Evolutionary conservation across 495 filamentous ascomycete species (phyloP).

Genomic region (Neurospora sp.): DNA sequence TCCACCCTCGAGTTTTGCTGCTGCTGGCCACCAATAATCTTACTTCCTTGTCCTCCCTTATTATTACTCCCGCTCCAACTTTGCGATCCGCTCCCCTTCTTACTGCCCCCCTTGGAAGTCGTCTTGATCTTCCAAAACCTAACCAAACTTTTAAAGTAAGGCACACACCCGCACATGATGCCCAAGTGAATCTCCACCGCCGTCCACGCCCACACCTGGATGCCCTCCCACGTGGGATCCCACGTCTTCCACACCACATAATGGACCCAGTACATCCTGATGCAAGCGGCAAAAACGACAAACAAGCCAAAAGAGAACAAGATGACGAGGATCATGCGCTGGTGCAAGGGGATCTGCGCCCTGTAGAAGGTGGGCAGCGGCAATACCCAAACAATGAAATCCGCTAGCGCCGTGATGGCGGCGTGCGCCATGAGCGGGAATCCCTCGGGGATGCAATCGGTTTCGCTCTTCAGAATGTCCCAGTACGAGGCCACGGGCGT

Average conservation of each 20-base stretch:
- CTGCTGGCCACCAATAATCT: background rate
- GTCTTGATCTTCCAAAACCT: conserved; percentile 1
- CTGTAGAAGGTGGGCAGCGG: conserved; percentile 27
- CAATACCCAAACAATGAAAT: conserved; percentile 33
- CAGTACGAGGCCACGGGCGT: conserved; percentile 26
- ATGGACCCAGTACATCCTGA: conserved; percentile 19
- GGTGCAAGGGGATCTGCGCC: conserved; percentile 13
- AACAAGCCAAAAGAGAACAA: conserved; percentile 16
- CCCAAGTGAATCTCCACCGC: conserved; percentile 33
- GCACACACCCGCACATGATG: conserved; percentile 31
- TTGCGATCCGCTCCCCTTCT: background rate
- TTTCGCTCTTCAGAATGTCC: conserved; percentile 6
- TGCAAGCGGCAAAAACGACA: conserved; percentile 13
- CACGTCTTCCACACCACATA: conserved; percentile 18
- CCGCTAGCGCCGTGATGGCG: conserved; percentile 23
- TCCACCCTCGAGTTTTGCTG: background rate
- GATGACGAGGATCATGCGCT: conserved; percentile 16
- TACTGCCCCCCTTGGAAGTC: too few relatives aligned
- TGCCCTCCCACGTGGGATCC: conserved; percentile 29
- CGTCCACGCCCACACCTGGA: conserved; percentile 30
- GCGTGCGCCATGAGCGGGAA: conserved; percentile 15
- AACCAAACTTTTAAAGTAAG: conserved; percentile 26
- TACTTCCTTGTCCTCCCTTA: background rate
- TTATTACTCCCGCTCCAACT: background rate
- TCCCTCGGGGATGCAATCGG: conserved; percentile 20